Percentiles rank a stretch among this genome's conserved stretches.
These are phyloP conservation scores for Aspergillus hortae DNA, from an alignment of 2,329 filamentous ascomycete genomes.

Conservation along the genomic window DNA sequence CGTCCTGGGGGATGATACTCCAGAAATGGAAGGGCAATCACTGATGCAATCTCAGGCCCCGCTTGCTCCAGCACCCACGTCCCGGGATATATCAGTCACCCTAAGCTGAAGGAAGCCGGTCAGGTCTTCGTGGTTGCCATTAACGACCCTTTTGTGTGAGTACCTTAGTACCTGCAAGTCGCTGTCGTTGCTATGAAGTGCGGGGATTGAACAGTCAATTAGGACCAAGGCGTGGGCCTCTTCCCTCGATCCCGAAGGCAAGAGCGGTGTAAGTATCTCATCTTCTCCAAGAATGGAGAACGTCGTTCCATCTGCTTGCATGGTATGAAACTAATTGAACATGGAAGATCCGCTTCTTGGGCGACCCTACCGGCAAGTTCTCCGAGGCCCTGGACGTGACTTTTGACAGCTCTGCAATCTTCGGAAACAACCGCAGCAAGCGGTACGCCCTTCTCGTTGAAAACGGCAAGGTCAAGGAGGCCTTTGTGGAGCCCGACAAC, in stretches of 20 bases:
- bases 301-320: conserved; percentile 15
- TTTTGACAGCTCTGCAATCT: conserved; percentile 75
- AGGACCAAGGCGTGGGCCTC: conserved; percentile 90
- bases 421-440: conserved; percentile 80
- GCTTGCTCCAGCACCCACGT: conserved; percentile 69
- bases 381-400: conserved; percentile 77
- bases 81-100: conserved; percentile 79
- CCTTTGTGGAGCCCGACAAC: conserved; percentile 83
- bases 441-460: conserved; percentile 81
- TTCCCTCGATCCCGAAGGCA: conserved; percentile 68
- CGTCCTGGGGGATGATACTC: not conserved
- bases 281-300: not conserved
- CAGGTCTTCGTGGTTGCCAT: conserved; percentile 87
- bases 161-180: conserved; percentile 11
- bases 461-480: conserved; percentile 77
- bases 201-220: not conserved
- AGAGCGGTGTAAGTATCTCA: conserved; percentile 64
- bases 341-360: conserved; percentile 77
- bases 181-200: not conserved
- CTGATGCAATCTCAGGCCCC: conserved; percentile 43
- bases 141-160: conserved; percentile 93
- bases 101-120: conserved; percentile 73
- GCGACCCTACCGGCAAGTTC: conserved; percentile 74
- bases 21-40: not conserved
- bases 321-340: not conserved